Base-by-base conservation (phyloP, 2,329 filamentous ascomycete genomes). In the Fulvia fulva region DNA sequence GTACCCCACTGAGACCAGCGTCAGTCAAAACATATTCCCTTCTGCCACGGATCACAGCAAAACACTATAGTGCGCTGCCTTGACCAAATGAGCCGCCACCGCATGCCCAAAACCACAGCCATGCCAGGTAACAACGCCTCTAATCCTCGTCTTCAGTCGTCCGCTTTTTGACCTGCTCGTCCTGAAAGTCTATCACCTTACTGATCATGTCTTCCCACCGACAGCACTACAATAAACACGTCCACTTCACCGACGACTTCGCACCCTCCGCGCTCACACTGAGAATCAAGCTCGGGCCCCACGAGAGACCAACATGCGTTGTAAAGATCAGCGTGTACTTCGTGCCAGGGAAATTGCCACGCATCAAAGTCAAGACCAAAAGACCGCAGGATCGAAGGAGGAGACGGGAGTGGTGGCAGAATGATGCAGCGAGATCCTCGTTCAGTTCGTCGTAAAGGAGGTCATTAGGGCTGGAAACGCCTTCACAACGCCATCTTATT, bases 361-460 rank as follows among this genome's bases (percentile, higher is more conserved):
- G 66, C 47, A 65, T 71, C 47, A 68, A 66, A 54, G 63, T 71
- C 22, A 65, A 64, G 41, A 69, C 67, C 9, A 63, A 66, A 44
- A 63, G 61, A 49, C 60, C 66, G 28, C 52, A 55, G 23, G 65
- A 65, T 46, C 53, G 56, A 45, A 60, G 58, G 45, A 60, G 65
- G 52, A 56, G 56, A 30, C 34, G 60, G 62, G 88, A 86, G 70
- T 50, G 47, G 23, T 50, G 47, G 47, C 47, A 50, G 26, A 28
- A 50, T 83, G 44, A 91, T 96, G 73, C 96, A 86, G 77, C 49
- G 41, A 50, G 54, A 56, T 56, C 47, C n/a, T 50, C 47, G 26
- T 50, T 50, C 47, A 32, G 47, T 28, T 50, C 47, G 47, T 37
- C 53, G 37, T 56, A 37, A 58, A 55, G 44, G 62, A 61, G 41